Percentiles rank a stretch among this genome's conserved stretches.
These are phyloP conservation scores for Ascochyta fabae DNA, from an alignment of 2,329 filamentous ascomycete genomes.

Conservation along the genomic window DNA sequence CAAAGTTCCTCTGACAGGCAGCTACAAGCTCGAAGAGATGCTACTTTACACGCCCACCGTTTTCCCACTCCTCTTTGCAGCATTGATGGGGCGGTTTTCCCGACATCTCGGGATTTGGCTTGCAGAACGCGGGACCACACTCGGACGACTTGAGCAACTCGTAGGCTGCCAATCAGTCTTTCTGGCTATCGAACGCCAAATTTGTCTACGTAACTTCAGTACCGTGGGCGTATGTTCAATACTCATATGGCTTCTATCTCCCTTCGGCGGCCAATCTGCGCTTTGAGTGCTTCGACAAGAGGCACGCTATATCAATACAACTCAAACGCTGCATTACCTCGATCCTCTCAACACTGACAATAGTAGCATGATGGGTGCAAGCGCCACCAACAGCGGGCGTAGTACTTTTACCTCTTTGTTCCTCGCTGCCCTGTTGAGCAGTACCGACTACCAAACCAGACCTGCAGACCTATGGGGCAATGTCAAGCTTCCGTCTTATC, in stretches of 20 bases:
- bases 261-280: conserved; percentile 40
- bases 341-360: conserved; percentile 17
- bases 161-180: conserved; percentile 41
- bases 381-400: conserved; percentile 22
- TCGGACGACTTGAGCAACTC: conserved; percentile 40
- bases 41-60: conserved; percentile 38
- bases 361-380: conserved; percentile 21
- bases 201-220: conserved; percentile 33
- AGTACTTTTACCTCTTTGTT: conserved; percentile 30
- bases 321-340: conserved; percentile 28
- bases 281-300: conserved; percentile 34
- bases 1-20: conserved; percentile 22
- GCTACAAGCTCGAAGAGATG: conserved; percentile 22
- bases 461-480: conserved; percentile 40
- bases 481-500: conserved; percentile 34
- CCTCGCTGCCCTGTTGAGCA: conserved; percentile 34
- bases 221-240: conserved; percentile 32
- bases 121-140: conserved; percentile 37
- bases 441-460: conserved; percentile 28
- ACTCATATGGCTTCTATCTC: conserved; percentile 38
- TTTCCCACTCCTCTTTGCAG: conserved; percentile 40
- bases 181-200: conserved; percentile 39
- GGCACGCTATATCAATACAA: conserved; percentile 14
- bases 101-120: conserved; percentile 34
- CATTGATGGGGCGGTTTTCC: conserved; percentile 39